Evolutionary conservation across 139 green algal species (phyloP).

Genomic region (Tetraselmis striata): DNA sequence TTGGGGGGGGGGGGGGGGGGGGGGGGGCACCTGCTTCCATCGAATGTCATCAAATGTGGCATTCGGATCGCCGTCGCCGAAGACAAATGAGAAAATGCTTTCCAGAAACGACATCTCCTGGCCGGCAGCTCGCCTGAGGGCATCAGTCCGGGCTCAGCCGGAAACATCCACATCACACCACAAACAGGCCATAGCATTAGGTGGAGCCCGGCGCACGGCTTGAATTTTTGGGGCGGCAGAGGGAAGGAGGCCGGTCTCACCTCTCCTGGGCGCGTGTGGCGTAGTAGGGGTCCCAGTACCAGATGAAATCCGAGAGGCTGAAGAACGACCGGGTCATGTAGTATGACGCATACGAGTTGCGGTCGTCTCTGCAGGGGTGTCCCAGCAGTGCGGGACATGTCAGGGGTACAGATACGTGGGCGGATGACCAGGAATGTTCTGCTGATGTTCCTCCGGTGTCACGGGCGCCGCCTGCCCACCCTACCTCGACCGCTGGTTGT

Average conservation of each 20-base stretch:
- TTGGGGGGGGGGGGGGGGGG: too few species aligned
- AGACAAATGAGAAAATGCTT: slow-evolving; percentile 91
- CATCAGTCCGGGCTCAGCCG: too few species aligned
- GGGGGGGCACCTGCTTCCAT: slow-evolving; percentile 77
- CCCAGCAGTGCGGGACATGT: too few species aligned
- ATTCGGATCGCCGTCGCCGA: slow-evolving; percentile 96
- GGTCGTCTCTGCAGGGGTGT: too few species aligned
- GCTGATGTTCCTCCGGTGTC: too few species aligned
- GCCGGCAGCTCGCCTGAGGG: not conserved
- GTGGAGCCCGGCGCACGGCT: too few species aligned
- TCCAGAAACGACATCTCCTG: slow-evolving; percentile 74
- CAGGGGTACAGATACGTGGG: too few species aligned
- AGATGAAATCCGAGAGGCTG: not conserved
- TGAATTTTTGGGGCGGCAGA: too few species aligned
- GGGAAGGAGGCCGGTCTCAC: not conserved
- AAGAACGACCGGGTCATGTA: not conserved
- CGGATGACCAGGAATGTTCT: too few species aligned
- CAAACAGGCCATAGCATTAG: too few species aligned
- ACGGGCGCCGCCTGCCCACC: too few species aligned
- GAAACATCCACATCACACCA: too few species aligned
- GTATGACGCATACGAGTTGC: not conserved
- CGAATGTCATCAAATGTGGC: slow-evolving; percentile 60
- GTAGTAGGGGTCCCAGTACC: not conserved
- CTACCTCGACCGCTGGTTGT: slow-evolving; percentile 17
- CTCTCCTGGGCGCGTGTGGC: not conserved